Conservation (phyloP, 179 eudicot genomes). For the Silene vulgaris region DNA sequence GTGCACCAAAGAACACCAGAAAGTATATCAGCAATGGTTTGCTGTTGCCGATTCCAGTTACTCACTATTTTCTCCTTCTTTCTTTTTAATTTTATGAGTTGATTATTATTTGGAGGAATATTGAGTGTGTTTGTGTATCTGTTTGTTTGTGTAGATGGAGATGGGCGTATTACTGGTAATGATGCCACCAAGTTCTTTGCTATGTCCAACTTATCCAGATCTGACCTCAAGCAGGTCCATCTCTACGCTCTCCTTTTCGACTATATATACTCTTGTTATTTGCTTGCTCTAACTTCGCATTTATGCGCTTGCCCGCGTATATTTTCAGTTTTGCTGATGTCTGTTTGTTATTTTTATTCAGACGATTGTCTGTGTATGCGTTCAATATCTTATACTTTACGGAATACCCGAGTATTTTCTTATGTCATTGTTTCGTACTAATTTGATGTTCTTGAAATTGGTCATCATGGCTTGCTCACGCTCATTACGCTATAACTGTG, state of each 20-base stretch:
- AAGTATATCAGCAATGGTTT: conserved; percentile 44
- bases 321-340: background rate
- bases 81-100: no score
- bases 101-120: no score
- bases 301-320: background rate
- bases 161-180: conserved; percentile 76
- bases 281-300: background rate
- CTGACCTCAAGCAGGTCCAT: conserved; percentile 54
- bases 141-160: conserved; percentile 36
- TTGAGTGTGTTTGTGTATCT: background rate
- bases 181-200: conserved; percentile 72
- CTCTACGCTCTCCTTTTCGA: background rate
- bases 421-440: no score
- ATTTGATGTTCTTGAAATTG: no score
- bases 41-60: conserved; percentile 39
- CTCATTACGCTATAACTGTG: background rate
- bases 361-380: no score
- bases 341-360: background rate
- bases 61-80: no score
- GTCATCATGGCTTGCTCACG: background rate
- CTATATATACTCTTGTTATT: background rate
- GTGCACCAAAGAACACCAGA: conserved; percentile 42
- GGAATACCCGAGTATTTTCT: no score
- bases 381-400: no score
- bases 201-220: conserved; percentile 62